Evolutionary conservation across 2,329 filamentous ascomycete species (phyloP), one percentile per base, ranked within the genome.

Genomic region (Colletotrichum destructivum): DNA sequence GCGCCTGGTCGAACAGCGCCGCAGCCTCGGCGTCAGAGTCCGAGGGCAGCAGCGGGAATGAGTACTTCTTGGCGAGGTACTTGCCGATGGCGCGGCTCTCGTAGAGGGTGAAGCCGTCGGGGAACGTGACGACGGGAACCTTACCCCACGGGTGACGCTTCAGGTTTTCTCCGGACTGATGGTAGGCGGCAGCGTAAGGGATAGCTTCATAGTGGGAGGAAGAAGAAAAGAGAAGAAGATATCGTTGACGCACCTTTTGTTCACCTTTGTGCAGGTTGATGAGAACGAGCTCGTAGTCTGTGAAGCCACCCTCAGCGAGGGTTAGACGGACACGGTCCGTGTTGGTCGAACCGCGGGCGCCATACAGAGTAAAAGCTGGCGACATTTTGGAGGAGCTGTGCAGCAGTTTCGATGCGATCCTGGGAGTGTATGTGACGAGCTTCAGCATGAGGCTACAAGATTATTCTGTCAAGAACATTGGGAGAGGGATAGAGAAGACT

Each of bases 81-180:
- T 83, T 83, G 82, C 82, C 84, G 75, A 87, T 86, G 62, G 82
- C 81, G 46, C 84, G 84, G 75, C 82, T 85, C 76, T 86, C 84
- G 74, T 84, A 84, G 66, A 87, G 80, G 61, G 79, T 84, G 76
- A 85, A 85, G 0, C 82, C 82, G 4, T 81, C 78, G 15, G 82
- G 74, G 73, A 81, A 83, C 59, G 75, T 77, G 54, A 86, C 71
- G n/a, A 75, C 77, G 49, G 83, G 83, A 40, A 84, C 74, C 77
- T 84, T 84, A 26, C 82, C 83, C 80, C 81, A 84, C 2, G 82
- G 83, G 74, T 85, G 81, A 70, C 81, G 82, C 67, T 78, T 75
- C 74, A 79, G 71, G 74, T 84, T 69, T 74, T 82, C 80, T 75
- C 74, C 66, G 44, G 81, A 82, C 82, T 84, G 61, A 62, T 11